Percentiles rank a stretch among this genome's conserved stretches.
Evolutionary conservation across 116 monocot genomes (phyloP).

Genomic region (Papilionanthe hybrid): DNA sequence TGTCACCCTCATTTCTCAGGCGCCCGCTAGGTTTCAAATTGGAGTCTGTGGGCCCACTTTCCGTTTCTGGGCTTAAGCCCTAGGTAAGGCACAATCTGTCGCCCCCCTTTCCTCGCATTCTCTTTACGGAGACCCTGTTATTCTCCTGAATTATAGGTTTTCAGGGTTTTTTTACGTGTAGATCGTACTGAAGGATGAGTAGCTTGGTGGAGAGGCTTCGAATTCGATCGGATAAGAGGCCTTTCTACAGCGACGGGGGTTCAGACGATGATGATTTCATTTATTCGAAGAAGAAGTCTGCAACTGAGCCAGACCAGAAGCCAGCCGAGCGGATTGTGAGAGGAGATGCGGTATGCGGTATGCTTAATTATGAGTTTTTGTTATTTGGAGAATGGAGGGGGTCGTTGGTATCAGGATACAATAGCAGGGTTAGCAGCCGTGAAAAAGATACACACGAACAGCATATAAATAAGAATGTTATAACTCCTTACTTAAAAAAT

Average conservation of each 20-base stretch:
- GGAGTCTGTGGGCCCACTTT: not conserved
- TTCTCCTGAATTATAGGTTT: constrained; percentile 12
- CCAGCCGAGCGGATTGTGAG: constrained; percentile 41
- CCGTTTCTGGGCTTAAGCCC: constrained; percentile 1
- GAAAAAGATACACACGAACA: too few species aligned
- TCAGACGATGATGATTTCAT: constrained; percentile 67
- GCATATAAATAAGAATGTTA: not conserved
- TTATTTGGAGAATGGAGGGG: not conserved
- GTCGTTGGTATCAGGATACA: not conserved
- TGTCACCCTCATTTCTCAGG: not conserved
- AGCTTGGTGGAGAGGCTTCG: constrained; percentile 97
- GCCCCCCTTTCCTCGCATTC: not conserved
- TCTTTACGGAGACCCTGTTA: not conserved
- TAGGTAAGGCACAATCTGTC: not conserved
- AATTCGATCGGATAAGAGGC: constrained; percentile 69
- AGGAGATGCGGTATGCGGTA: constrained; percentile 63
- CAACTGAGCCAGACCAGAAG: constrained; percentile 18
- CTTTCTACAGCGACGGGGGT: constrained; percentile 55
- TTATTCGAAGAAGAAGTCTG: constrained; percentile 6
- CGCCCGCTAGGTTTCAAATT: not conserved
- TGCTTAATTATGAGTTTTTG: not conserved
- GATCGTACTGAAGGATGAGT: constrained; percentile 42
- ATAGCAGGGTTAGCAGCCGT: too few species aligned
- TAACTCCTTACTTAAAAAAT: not conserved
- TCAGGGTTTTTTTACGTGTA: not conserved